Evolutionary conservation across 257 asterid genomes (phyloP), one percentile per base, ranked within the genome.

Genomic region (Solanum habrochaites): DNA sequence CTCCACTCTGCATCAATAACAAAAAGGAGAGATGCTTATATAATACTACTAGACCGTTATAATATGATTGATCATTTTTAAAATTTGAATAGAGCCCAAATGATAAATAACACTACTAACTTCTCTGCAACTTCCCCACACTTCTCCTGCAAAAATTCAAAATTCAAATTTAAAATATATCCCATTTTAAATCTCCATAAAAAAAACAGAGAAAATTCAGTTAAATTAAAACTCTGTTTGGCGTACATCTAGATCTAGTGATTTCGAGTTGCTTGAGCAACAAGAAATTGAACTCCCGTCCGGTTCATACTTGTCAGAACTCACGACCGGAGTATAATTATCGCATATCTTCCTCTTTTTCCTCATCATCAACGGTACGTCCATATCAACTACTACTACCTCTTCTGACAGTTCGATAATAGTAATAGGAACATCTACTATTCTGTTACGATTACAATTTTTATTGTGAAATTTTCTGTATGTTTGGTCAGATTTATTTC

Each of bases 231-330:
- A 58, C 49, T 10, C 4, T 43, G 0, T 32, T 71, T 37, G 6
- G 45, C 71, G 75, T 52, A 94, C 96, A 92, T 93, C 69, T 89
- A 92, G 98, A 95, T 95, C 96, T 90, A 83, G 66, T 37, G 81
- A 85, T 69, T 90, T 78, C 83, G 86, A 89, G 81, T 83, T 78
- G 85, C 93, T 93, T 40, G 93, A 93, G 78, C 89, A 86, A 70
- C 91, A 89, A 72, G 93, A 90, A 5, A 25, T 35, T 72, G 81
- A 20, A 71, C 43, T 71, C 45, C 74, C 74, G 11, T 8, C 39
- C 3, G 39, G 18, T 67, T 67, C 73, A 67, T 11, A 67, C 92
- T 89, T 60, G 58, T 84, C 74, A 45, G 92, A 78, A 69, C 29
- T 14, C 31, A 8, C 15, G 7, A 11, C 23, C 39, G 45, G 86